Percentiles rank a stretch among this genome's conserved stretches.
Conservation (phyloP, 805 yeast species). For the Saturnispora ahearnii region DNA sequence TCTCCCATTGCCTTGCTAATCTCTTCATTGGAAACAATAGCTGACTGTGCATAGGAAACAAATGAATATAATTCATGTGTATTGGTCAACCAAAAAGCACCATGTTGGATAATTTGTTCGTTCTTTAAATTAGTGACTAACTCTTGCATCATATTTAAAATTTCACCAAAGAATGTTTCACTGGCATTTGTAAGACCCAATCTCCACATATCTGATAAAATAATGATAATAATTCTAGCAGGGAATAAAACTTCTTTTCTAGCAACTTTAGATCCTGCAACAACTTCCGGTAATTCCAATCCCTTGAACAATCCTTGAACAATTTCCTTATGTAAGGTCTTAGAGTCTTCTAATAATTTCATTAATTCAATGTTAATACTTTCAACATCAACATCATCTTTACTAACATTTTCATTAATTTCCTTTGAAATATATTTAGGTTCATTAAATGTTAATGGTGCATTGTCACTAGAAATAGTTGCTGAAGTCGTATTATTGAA, state of each 20-base stretch:
- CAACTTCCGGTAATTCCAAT: slow-evolving; percentile 76
- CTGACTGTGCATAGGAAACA: slow-evolving; percentile 86
- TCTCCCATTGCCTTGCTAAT: slow-evolving; percentile 79
- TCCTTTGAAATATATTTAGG: slow-evolving; percentile 3
- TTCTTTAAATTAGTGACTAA: slow-evolving; percentile 74
- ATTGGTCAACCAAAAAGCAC: slow-evolving; percentile 96
- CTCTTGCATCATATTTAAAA: slow-evolving; percentile 75
- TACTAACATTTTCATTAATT: slow-evolving; percentile 13
- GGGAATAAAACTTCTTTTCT: slow-evolving; percentile 93
- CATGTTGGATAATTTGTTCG: slow-evolving; percentile 80
- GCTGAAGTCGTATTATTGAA: slow-evolving; percentile 11
- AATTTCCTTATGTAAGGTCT: slow-evolving; percentile 68
- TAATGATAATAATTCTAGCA: slow-evolving; percentile 85
- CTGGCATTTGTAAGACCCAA: slow-evolving; percentile 86
- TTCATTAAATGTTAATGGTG: slow-evolving; percentile 13
- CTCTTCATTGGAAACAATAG: slow-evolving; percentile 78
- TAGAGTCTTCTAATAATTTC: slow-evolving; percentile 61
- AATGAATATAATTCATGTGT: slow-evolving; percentile 93
- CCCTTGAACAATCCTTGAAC: slow-evolving; percentile 81
- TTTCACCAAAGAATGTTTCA: slow-evolving; percentile 85
- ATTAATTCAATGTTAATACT: slow-evolving; percentile 70
- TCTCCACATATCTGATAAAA: slow-evolving; percentile 97
- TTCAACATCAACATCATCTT: slow-evolving; percentile 38
- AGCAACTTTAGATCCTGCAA: slow-evolving; percentile 73
- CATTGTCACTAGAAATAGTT: slow-evolving; percentile 10